Evolutionary conservation across 441 rosid species (phyloP), one percentile per base, ranked within the genome.

Genomic region (Aleurites moluccanus): DNA sequence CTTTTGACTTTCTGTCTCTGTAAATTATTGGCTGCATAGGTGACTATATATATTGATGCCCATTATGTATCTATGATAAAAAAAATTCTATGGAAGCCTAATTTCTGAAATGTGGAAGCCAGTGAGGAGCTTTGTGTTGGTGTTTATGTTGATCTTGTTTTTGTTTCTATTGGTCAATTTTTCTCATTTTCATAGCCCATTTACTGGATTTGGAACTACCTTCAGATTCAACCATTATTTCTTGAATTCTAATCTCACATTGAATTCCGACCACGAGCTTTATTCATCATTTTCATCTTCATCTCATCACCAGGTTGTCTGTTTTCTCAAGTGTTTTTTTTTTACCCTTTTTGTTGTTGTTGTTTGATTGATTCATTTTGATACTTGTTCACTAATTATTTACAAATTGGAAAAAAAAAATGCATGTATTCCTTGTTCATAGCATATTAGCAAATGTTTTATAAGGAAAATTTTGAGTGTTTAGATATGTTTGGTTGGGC

Each of bases 81-180:
- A 63, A 35, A 62, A 68, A 18, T 64, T 47, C 64, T n/a, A 23
- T 25, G 55, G 35, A 21, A 30, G 9, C 10, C 57, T 50, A 28
- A 18, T 45, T 30, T 8, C 23, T 2, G 61, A 72, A 2, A 85
- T 80, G 84, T 28, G 68, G 81, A 80, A 70, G 75, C n/a, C 79
- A 68, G 64, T 35, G 28, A 77, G 70, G 72, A 78, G 47, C 59
- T 62, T 79, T 71, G 47, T 63, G 56, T 33, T 71, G 27, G 67
- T 76, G 74, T 67, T 67, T 55, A 55, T 78, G 66, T 52, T 73
- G 53, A 52, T 75, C 53, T 68, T 85, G 38, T 63, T 81, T 68
- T 47, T n/a, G n/a, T n/a, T n/a, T n/a, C n/a, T 73, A 49, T 72
- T 68, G 35, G 67, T 79, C 60, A 72, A 16, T 53, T 69, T 64